Evolutionary conservation across 805 yeast genomes (phyloP), one percentile per base, ranked within the genome.

Genomic region (Priceomyces carsonii): DNA sequence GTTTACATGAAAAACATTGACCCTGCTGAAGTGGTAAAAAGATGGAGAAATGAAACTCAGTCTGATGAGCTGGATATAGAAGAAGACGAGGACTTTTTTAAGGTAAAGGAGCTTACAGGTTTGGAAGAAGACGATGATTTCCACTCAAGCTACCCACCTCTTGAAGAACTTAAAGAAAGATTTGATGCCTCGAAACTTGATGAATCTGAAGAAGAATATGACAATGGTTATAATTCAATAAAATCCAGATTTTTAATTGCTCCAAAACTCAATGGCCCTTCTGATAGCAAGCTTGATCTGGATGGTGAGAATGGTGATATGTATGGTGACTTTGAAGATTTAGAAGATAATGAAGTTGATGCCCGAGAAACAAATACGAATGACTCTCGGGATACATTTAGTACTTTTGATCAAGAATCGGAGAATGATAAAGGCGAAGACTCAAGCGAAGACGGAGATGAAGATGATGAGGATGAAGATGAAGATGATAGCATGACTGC

Each of bases 1-100:
- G 66, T 93, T 4, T 91, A 93, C 58, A 72, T 85, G 77, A 80
- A 82, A 38, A 83, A 86, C 47, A 70, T 88, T 26, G 77, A 79
- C 8, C 90, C 97, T 0, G 69, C 63, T 1, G 93, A 84, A 44
- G 93, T 75, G 21, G 67, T 87, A 30, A 66, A 65, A 26, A 75
- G 90, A 59, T 86, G 95, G 95, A 77, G 60, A 45, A 69, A 74
- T n/a, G 68, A 66, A 7, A 69, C 63, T 3, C 70, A 66, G 3
- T 64, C 61, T 5, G 60, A 69, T 48, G 50, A 60, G n/a, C 61
- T 59, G 18, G 73, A 66, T 10, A 54, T 51, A 16, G 76, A 69
- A 30, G 67, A 63, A 0, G 72, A 66, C n/a, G 82, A 75, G 9
- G 75, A 74, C 26, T 81, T 82, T 47, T 80, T 81, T 57, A 69